phyloP scores from a whole-genome alignment of 805 yeast species.

The Cyberlindnera maritima region DNA sequence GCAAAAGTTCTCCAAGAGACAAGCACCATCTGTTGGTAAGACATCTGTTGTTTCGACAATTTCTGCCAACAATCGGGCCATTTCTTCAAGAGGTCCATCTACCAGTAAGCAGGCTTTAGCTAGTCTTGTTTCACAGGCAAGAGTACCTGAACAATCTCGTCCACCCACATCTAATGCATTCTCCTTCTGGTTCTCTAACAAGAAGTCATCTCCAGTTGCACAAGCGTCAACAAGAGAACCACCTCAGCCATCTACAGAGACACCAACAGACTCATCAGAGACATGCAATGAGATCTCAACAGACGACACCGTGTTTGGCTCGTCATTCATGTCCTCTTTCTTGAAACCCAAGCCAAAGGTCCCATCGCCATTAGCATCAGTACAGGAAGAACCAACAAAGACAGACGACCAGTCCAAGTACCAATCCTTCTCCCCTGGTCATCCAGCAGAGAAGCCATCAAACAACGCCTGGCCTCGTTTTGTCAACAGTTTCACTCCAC shows the following conservation, averaged over 20 bases:
- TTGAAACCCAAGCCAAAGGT: conserved; percentile 3
- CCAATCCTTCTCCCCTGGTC: conserved; percentile 4
- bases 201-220: background rate
- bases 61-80: conserved; percentile 4
- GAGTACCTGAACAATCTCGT: conserved; percentile 9
- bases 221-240: background rate
- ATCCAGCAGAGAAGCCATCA: background rate
- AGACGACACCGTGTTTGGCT: background rate
- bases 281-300: too few relatives aligned
- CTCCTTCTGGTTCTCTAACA: conserved; percentile 14
- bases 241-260: background rate
- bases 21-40: conserved; percentile 1
- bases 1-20: conserved; percentile 20
- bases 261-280: background rate
- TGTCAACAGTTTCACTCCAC: conserved; percentile 3
- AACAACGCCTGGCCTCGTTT: conserved; percentile 4
- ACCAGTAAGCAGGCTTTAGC: conserved; percentile 13
- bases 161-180: conserved; percentile 2
- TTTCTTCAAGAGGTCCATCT: conserved; percentile 3
- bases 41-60: conserved; percentile 11
- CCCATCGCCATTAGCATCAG: background rate
- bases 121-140: conserved; percentile 13
- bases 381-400: conserved; percentile 1
- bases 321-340: conserved; percentile 4
- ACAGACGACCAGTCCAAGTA: background rate